Base-by-base conservation (phyloP, 2,329 filamentous ascomycete species). In the Arthroderma uncinatum region DNA sequence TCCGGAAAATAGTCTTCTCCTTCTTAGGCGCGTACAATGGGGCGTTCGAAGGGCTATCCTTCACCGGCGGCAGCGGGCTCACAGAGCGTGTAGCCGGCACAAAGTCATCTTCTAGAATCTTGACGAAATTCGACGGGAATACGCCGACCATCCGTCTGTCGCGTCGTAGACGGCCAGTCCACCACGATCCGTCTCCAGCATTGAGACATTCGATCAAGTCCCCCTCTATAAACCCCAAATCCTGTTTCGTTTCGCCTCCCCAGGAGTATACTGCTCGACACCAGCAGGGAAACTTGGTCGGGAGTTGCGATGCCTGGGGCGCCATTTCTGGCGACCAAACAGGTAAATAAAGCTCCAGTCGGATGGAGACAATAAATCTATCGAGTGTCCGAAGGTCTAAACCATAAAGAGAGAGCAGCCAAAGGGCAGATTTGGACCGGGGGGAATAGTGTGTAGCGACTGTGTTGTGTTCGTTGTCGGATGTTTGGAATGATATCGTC, bases 141-240 rank as follows among this genome's bases (percentile, higher is more conserved):
- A 93, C 78, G 56, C 93, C 93, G 66, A 96, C 85, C 66, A 92
- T 90, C 67, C 91, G 84, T 71, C 87, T 86, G 73, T 98, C 93
- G 64, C 93, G 83, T 68, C 85, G 88, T 68, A 98, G 75, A 62
- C 92, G 83, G 52, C 93, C 93, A 74, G 91, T 95, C 93, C 93
- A 98, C 93, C 93, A 98, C 50, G 89, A 91, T 55, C 93, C 93
- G 74, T 98, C 93, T 62, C 93, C 93, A 19, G 93, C 93, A 71
- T 98, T 98, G 55, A 98, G 79, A 68, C 92, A 96, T 81, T 98
- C 93, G 70, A 98, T 98, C 63, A 98, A 74, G 73, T 98, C 93
- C 62, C 93, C 93, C 73, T 98, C 93, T 64, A 98, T 87, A 73
- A 98, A 98, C 14, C 93, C 93, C 58, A 98, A 80, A 70, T 98